Percentiles rank a stretch among this genome's conserved stretches.
phyloP scores from a whole-genome alignment of 164 flowering plant genomes.

The Cinnamomum chago region DNA sequence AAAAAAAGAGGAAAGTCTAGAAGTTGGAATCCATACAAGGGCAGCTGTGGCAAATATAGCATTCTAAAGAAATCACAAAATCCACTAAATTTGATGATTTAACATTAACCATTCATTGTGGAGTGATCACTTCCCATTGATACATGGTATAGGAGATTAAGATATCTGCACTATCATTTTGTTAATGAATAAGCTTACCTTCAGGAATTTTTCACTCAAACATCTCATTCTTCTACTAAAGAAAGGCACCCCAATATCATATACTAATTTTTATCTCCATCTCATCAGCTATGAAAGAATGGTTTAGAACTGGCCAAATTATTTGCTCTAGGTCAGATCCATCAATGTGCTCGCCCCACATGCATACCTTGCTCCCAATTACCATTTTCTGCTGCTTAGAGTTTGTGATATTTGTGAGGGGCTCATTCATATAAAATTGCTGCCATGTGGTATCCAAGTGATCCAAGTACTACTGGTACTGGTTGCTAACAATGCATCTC shows the following conservation, averaged over 20 bases:
- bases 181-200: neutral
- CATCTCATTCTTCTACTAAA: neutral
- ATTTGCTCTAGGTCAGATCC: conserved; percentile 75
- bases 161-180: too few species aligned
- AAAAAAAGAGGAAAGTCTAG: too few species aligned
- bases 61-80: neutral
- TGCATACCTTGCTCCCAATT: conserved; percentile 81
- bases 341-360: conserved; percentile 85
- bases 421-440: conserved; percentile 64
- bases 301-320: conserved; percentile 81
- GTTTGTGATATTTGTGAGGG: conserved; percentile 56
- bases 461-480: conserved; percentile 79
- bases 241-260: neutral
- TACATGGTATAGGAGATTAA: neutral
- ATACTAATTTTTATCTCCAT: neutral
- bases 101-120: neutral
- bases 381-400: conserved; percentile 54
- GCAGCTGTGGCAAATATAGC: neutral
- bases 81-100: neutral
- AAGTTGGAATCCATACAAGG: too few species aligned
- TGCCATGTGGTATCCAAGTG: conserved; percentile 71
- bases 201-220: neutral
- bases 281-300: neutral
- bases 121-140: neutral
- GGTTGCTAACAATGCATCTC: conserved; percentile 85